These are phyloP conservation scores for Rhynchosporium agropyri DNA, from an alignment of 2,329 filamentous ascomycete species.

Conservation along the genomic window DNA sequence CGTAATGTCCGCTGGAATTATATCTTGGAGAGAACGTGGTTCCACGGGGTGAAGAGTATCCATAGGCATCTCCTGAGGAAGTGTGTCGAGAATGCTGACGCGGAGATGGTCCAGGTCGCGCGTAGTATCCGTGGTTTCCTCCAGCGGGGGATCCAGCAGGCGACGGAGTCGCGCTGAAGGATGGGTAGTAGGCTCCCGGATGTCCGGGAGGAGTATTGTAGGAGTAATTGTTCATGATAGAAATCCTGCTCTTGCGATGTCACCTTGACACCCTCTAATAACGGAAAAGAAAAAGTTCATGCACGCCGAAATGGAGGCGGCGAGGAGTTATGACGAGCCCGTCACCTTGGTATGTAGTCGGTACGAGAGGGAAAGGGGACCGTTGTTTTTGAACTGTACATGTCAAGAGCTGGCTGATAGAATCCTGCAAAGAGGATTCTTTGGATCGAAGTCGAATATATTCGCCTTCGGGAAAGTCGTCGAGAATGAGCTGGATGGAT, in stretches of 20 bases:
- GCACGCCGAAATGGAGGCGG: conserved; percentile 35
- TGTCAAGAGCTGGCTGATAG: conserved; percentile 41
- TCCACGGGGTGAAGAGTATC: conserved; percentile 29
- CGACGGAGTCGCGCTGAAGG: conserved; percentile 41
- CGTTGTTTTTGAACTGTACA: conserved; percentile 44
- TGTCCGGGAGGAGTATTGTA: conserved; percentile 40
- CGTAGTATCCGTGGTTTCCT: conserved; percentile 39
- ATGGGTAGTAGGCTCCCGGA: conserved; percentile 39
- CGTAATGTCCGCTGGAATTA: conserved; percentile 43
- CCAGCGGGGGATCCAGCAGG: conserved; percentile 42
- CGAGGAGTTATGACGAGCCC: conserved; percentile 40
- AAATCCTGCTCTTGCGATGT: conserved; percentile 41
- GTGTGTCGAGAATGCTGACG: conserved; percentile 41
- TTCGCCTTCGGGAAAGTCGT: conserved; percentile 35
- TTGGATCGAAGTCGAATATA: conserved; percentile 35
- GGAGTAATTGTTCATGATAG: conserved; percentile 40
- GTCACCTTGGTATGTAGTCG: conserved; percentile 45
- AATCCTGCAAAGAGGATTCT: conserved; percentile 35
- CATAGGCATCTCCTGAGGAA: conserved; percentile 40
- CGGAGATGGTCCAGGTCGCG: conserved; percentile 35
- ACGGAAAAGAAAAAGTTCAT: conserved; percentile 32
- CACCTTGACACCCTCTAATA: conserved; percentile 33
- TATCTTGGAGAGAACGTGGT: conserved; percentile 43
- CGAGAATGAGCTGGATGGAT: conserved; percentile 38
- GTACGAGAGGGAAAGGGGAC: conserved; percentile 43